Conservation (phyloP, 176 grass and related monocot species). For the Eragrostis nindensis region DNA sequence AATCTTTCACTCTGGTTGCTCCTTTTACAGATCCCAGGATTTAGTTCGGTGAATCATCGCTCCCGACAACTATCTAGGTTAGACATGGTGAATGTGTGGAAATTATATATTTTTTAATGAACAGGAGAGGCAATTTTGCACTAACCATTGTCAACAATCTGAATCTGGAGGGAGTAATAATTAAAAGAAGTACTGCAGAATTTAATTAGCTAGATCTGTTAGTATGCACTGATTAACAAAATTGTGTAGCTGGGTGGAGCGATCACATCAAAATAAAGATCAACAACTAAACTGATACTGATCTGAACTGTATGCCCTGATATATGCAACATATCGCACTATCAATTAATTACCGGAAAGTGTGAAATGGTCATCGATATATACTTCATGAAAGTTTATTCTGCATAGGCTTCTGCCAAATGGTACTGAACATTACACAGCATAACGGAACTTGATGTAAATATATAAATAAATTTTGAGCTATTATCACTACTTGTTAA, state of each 20-base stretch:
- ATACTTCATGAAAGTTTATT: background rate
- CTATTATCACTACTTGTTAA: background rate
- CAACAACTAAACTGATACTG: background rate
- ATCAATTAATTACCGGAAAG: no score
- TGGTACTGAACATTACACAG: background rate
- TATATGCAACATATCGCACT: no score
- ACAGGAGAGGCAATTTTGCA: no score
- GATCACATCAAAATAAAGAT: background rate
- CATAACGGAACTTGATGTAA: background rate
- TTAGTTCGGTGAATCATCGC: constrained; percentile 50
- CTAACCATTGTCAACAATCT: no score
- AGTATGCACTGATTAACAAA: background rate
- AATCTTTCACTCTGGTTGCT: constrained; percentile 28
- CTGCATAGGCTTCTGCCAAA: background rate
- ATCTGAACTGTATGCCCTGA: background rate
- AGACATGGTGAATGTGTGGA: constrained; percentile 21
- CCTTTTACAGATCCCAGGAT: constrained; percentile 65
- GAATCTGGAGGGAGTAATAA: no score
- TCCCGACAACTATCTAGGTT: constrained; percentile 63
- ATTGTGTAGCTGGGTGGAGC: background rate
- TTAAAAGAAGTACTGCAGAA: no score
- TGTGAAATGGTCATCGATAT: background rate
- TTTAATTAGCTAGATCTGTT: background rate
- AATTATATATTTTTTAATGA: no score
- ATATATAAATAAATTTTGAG: background rate